Conservation (phyloP, 352 stramenopile genomes). For the Globisporangium sylvaticum region DNA sequence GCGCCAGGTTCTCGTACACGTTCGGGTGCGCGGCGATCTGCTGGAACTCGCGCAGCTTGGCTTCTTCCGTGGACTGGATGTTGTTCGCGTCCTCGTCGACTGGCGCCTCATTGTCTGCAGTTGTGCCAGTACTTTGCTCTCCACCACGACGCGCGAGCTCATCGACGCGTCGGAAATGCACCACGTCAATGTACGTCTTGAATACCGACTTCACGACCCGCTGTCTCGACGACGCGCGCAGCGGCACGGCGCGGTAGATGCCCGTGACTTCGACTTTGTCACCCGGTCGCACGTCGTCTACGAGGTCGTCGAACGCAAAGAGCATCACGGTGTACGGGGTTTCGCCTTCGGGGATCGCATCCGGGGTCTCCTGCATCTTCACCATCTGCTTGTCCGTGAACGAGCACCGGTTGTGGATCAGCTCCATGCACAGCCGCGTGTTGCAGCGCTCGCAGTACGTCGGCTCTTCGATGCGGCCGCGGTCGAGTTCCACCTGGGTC, state of each 20-base stretch:
- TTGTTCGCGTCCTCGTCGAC: constrained; percentile 25
- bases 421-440: constrained; percentile 90
- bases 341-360: constrained; percentile 97
- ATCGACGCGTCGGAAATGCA: constrained; percentile 95
- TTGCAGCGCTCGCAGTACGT: constrained; percentile 87
- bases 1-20: constrained; percentile 78
- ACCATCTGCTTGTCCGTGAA: constrained; percentile 99
- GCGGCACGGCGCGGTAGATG: constrained; percentile 95
- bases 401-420: constrained; percentile 97
- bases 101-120: constrained; percentile 13
- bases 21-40: constrained; percentile 75
- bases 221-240: constrained; percentile 91
- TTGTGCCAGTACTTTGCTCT: constrained; percentile 3
- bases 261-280: constrained; percentile 96
- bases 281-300: constrained; percentile 95
- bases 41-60: constrained; percentile 62
- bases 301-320: constrained; percentile 98
- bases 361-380: constrained; percentile 97
- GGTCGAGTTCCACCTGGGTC: constrained; percentile 92
- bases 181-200: constrained; percentile 98
- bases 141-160: constrained; percentile 54
- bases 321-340: constrained; percentile 97
- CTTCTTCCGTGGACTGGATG: constrained; percentile 49
- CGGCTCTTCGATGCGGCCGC: constrained; percentile 95
- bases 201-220: constrained; percentile 96